Conservation (phyloP, 2,329 filamentous ascomycete genomes). For the Cercospora sojina region DNA sequence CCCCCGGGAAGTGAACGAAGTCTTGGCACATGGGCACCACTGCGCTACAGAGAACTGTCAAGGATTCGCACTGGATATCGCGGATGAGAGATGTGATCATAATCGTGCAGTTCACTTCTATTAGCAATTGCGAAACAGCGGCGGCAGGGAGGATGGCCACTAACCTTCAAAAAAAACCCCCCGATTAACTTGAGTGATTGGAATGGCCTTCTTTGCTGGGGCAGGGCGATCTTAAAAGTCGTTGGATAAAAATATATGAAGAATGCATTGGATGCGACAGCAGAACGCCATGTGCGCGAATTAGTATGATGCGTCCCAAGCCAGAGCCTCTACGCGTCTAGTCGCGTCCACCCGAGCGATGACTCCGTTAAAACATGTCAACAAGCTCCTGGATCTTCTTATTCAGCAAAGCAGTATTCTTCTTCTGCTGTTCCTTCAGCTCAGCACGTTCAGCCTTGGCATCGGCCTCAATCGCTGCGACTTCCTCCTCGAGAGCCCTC, state of each 20-base stretch:
- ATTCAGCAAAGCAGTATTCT: slow-evolving; percentile 20
- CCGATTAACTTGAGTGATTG: neutral
- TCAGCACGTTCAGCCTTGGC: slow-evolving; percentile 23
- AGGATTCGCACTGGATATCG: neutral
- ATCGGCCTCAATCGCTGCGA: slow-evolving; percentile 20
- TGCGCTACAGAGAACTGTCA: neutral
- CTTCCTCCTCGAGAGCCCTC: slow-evolving; percentile 21
- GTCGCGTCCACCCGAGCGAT: neutral
- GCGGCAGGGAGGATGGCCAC: neutral
- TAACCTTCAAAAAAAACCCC: neutral
- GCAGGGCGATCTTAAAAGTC: neutral
- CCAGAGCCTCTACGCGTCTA: neutral
- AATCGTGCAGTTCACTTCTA: neutral
- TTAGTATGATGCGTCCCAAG: neutral
- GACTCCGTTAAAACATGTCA: neutral
- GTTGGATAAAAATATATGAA: neutral
- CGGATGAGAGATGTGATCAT: neutral
- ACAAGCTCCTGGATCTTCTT: slow-evolving; percentile 26
- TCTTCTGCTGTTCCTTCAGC: slow-evolving; percentile 25
- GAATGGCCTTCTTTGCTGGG: neutral
- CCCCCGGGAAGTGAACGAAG: neutral
- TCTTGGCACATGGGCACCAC: neutral
- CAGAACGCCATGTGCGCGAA: neutral
- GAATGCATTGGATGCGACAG: neutral
- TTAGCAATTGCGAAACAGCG: neutral